Conservation (phyloP, 371 early-diverging fungal species). For the Lichtheimia corymbifera region DNA sequence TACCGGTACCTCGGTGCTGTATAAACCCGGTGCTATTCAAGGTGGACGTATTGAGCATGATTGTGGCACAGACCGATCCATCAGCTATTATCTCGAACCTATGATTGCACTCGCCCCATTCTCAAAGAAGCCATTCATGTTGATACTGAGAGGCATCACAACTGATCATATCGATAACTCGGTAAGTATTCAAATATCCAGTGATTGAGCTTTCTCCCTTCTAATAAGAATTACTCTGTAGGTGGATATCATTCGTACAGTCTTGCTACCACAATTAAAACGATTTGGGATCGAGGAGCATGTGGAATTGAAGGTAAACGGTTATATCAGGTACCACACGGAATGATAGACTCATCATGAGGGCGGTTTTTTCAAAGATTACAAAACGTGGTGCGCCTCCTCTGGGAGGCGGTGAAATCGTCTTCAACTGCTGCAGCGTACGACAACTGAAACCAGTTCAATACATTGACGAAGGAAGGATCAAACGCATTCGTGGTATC, state of each 20-base stretch:
- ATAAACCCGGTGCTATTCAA: constrained; percentile 87
- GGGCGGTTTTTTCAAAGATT: constrained; percentile 47
- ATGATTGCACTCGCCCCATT: constrained; percentile 93
- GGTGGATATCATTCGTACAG: constrained; percentile 92
- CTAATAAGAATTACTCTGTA: constrained; percentile 17
- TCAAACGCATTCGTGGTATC: constrained; percentile 95
- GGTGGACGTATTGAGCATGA: constrained; percentile 89
- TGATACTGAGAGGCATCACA: constrained; percentile 89
- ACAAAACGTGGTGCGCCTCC: constrained; percentile 94
- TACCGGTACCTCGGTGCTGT: constrained; percentile 87
- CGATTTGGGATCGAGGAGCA: constrained; percentile 84
- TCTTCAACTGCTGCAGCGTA: constrained; percentile 83
- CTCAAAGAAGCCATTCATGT: constrained; percentile 77
- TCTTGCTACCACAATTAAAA: constrained; percentile 79
- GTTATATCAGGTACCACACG: background rate
- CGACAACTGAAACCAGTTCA: constrained; percentile 80
- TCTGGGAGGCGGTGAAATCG: constrained; percentile 91
- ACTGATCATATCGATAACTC: constrained; percentile 87
- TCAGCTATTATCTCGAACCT: constrained; percentile 93
- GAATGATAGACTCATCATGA: background rate
- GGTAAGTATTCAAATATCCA: constrained; percentile 35
- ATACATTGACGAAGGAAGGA: constrained; percentile 80
- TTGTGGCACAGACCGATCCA: constrained; percentile 74
- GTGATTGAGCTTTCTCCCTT: background rate
- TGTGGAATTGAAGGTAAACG: constrained; percentile 76